Evolutionary conservation across 148 eudicot species (phyloP).

Genomic region (Chenopodium berlandieri): DNA sequence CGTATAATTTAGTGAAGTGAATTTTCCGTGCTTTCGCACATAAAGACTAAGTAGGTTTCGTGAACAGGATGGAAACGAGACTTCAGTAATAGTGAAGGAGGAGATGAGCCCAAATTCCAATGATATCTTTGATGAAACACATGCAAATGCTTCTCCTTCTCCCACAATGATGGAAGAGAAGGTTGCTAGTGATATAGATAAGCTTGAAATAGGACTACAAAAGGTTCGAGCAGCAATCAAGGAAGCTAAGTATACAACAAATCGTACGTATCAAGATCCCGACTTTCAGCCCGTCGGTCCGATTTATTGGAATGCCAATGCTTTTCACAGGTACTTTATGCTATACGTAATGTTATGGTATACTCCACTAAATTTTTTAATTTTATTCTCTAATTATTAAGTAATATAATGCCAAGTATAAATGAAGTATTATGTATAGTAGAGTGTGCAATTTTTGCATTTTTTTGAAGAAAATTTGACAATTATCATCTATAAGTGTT

Average conservation of each 20-base stretch:
- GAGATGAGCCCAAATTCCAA: constrained; percentile 18
- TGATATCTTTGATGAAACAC: constrained; percentile 18
- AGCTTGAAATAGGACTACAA: constrained; percentile 51
- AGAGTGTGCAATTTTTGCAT: too few species aligned
- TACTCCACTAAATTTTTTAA: too few species aligned
- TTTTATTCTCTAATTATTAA: too few species aligned
- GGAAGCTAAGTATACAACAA: constrained; percentile 30
- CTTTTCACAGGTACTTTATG: constrained; percentile 53
- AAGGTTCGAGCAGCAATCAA: constrained; percentile 53
- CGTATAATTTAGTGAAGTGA: too few species aligned
- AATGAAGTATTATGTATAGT: too few species aligned
- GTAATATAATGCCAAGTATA: too few species aligned
- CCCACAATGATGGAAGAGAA: constrained; percentile 19
- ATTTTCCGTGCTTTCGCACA: neutral
- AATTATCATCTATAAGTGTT: too few species aligned
- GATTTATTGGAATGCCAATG: constrained; percentile 59
- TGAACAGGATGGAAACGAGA: constrained; percentile 24
- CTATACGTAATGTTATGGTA: too few species aligned
- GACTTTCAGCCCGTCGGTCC: constrained; percentile 52
- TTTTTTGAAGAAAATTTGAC: too few species aligned
- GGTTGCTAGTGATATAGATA: constrained; percentile 35
- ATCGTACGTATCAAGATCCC: constrained; percentile 41
- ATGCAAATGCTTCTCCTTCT: neutral
- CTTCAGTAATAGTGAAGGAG: too few species aligned
- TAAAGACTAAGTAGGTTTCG: constrained; percentile 21